phyloP scores from a whole-genome alignment of 306 rosid species.

The Sindora glabra region DNA sequence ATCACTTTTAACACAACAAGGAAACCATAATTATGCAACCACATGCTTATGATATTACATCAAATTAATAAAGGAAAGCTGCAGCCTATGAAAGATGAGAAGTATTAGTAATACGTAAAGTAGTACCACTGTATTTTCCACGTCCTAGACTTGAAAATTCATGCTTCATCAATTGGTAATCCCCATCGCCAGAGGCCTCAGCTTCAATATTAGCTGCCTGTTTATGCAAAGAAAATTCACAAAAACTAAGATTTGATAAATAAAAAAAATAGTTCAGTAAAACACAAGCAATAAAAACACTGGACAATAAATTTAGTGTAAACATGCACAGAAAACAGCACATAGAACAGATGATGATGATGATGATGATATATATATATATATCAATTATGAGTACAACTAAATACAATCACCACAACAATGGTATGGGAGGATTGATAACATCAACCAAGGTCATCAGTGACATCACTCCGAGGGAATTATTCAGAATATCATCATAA shows the following conservation, averaged over 20 bases:
- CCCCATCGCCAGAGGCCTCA: conserved; percentile 67
- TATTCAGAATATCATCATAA: conserved; percentile 5
- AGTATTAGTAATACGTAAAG: conserved; percentile 8
- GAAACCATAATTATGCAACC: neutral
- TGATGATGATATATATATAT: too few relatives aligned
- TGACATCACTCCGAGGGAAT: too few relatives aligned
- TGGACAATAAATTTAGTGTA: neutral
- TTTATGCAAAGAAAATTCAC: conserved; percentile 14
- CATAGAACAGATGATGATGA: neutral
- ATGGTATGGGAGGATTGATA: too few relatives aligned
- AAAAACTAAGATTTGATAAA: neutral
- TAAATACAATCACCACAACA: too few relatives aligned
- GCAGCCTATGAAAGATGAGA: conserved; percentile 1
- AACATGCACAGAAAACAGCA: neutral
- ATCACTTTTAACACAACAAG: conserved; percentile 1
- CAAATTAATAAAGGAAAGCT: conserved; percentile 3
- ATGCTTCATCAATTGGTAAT: conserved; percentile 75
- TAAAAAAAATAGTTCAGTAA: conserved; percentile 7
- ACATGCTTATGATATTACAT: neutral
- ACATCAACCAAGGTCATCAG: too few relatives aligned
- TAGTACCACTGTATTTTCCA: conserved; percentile 82
- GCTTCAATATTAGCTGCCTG: conserved; percentile 91
- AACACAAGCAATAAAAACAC: neutral
- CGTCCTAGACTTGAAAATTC: conserved; percentile 68
- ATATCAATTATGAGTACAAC: too few relatives aligned